These are phyloP conservation scores for Fusarium fujikuroi DNA, from an alignment of 2,329 filamentous ascomycete genomes.

Conservation along the genomic window DNA sequence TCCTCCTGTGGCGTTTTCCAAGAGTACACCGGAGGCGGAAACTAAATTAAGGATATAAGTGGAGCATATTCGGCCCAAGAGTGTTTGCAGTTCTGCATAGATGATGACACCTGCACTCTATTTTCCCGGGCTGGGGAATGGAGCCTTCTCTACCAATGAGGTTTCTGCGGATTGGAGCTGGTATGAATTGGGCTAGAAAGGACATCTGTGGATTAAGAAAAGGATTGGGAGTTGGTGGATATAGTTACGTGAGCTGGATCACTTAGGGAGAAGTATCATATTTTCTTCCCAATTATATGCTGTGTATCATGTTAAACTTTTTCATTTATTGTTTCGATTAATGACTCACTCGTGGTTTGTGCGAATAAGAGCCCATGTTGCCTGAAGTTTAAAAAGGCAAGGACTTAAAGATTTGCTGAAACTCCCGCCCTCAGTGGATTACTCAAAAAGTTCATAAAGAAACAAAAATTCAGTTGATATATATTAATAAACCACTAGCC, in stretches of 20 bases:
- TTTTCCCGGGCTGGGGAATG: too few relatives aligned
- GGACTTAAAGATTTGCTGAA: neutral
- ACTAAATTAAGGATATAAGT: fast-evolving
- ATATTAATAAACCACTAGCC: too few relatives aligned
- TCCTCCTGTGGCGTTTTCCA: fast-evolving
- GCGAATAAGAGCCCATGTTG: fast-evolving
- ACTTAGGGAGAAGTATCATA: fast-evolving
- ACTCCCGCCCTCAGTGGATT: neutral
- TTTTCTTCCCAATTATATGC: fast-evolving
- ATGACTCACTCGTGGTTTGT: fast-evolving
- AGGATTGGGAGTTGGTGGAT: fast-evolving
- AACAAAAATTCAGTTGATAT: fast-evolving
- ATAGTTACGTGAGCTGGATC: fast-evolving
- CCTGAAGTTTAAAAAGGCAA: neutral
- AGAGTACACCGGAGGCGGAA: fast-evolving
- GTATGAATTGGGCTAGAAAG: fast-evolving
- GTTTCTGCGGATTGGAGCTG: fast-evolving
- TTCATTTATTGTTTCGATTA: fast-evolving
- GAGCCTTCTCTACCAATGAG: fast-evolving
- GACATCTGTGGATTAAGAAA: neutral
- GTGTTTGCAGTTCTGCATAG: neutral
- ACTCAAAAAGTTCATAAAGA: fast-evolving
- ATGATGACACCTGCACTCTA: neutral
- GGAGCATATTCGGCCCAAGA: fast-evolving
- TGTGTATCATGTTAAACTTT: fast-evolving